Evolutionary conservation across 768 basidiomycete species (phyloP).

Genomic region (Butyriboletus loyo): DNA sequence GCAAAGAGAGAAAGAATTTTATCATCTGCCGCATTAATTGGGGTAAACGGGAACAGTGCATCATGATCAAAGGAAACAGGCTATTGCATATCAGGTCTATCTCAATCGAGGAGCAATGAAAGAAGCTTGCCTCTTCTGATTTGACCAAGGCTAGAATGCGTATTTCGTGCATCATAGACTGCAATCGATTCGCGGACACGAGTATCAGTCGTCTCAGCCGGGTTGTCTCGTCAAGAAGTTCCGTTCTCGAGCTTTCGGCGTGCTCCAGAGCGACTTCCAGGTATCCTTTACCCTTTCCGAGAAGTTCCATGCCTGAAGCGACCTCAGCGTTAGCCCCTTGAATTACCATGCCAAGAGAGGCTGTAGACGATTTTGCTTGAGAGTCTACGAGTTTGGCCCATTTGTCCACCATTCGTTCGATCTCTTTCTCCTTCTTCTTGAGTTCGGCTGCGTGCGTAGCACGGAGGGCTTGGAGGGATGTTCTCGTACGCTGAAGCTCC

Average conservation of each 20-base stretch:
- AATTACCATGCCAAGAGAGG: conserved; percentile 49
- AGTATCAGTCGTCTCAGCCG: conserved; percentile 59
- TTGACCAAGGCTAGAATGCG: conserved; percentile 38
- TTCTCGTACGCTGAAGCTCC: conserved; percentile 72
- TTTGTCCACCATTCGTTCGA: conserved; percentile 69
- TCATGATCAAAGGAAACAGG: conserved; percentile 44
- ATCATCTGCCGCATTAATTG: conserved; percentile 47
- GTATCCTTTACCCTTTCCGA: conserved; percentile 52
- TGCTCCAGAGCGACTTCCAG: conserved; percentile 70
- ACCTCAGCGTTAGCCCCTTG: conserved; percentile 51
- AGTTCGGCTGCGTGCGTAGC: conserved; percentile 66
- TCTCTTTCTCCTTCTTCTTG: conserved; percentile 79
- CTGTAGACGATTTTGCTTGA: conserved; percentile 55
- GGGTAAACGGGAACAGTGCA: conserved; percentile 52
- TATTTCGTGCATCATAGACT: conserved; percentile 50
- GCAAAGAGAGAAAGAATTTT: conserved; percentile 45
- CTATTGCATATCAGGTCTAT: conserved; percentile 30
- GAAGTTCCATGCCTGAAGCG: conserved; percentile 41
- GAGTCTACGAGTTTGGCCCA: conserved; percentile 70
- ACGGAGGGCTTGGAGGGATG: conserved; percentile 64
- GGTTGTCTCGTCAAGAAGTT: conserved; percentile 63
- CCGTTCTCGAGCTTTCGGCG: conserved; percentile 62
- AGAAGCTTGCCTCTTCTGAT: conserved; percentile 45
- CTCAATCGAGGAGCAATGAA: neutral
- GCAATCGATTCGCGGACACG: conserved; percentile 62